Evolutionary conservation across 768 basidiomycete genomes (phyloP), one percentile per base, ranked within the genome.

Genomic region (Trametes gibbosa): DNA sequence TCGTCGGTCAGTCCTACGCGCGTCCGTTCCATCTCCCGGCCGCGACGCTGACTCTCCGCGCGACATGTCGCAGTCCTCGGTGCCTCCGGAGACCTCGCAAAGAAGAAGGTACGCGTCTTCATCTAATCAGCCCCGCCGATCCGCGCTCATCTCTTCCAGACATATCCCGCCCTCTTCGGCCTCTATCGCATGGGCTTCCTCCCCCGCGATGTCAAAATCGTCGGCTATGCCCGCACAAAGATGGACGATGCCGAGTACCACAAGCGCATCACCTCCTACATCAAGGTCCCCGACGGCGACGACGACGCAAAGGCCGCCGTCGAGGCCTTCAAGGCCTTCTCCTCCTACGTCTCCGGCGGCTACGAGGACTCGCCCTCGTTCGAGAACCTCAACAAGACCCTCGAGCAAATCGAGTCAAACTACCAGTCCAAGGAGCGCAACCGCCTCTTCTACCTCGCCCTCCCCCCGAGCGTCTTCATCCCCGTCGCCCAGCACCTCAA

Each of bases 151-250:
- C 45, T 7, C 40, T 3, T 50, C 35, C 54, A 97, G 95, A 98
- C 96, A 4, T 90, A 94, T 74, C 96, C 96, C 12, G 96, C 96
- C 25, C 81, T 99, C 55, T 98, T 97, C 73, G 88, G 86, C 55
- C 86, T 99, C 66, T 97, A 84, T 79, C 80, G 81, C 63, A 84
- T 85, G 62, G 84, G 81, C 45, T 87, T 86, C 76, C 84, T 99
- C 32, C 95, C 96, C 25, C 80, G 80, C 53, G 89, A 84, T 72
- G 81, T 89, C 65, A 88, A 89, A 76, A 95, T 99, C 73, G 87
- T 99, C 57, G 96, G 96, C 23, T 99, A 98, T 73, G 96, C 96
- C 24, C 85, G 96, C 64, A 95, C 96, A 24, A 96, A 95, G 78
- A 96, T 96, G 94, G 85, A 89, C 72, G 70, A 77, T 24, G 79